phyloP scores from a whole-genome alignment of 164 flowering plant genomes.

The Kingdonia uniflora region DNA sequence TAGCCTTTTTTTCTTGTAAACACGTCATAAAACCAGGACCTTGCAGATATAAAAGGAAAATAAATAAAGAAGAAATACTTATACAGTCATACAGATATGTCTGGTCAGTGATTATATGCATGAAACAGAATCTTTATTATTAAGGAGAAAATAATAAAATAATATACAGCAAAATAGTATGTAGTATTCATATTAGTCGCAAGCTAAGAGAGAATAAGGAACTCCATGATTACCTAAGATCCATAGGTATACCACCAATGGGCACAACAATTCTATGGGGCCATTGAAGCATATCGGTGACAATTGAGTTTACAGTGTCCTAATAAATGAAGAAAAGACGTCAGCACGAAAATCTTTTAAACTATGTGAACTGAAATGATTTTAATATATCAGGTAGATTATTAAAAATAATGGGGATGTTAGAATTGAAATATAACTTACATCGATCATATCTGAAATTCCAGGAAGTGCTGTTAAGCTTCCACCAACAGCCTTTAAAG shows the following conservation, averaged over 20 bases:
- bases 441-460: constrained; percentile 96
- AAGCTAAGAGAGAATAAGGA: neutral
- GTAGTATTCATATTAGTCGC: too few species aligned
- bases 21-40: too few species aligned
- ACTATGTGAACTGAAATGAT: too few species aligned
- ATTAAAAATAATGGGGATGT: neutral
- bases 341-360: neutral
- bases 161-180: too few species aligned
- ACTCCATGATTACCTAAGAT: constrained; percentile 45
- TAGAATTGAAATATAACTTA: constrained; percentile 24
- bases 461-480: constrained; percentile 97
- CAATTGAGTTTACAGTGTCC: constrained; percentile 90
- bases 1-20: too few species aligned
- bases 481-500: constrained; percentile 96
- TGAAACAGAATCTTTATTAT: too few species aligned
- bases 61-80: too few species aligned
- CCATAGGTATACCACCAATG: constrained; percentile 83
- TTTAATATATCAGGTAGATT: too few species aligned
- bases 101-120: too few species aligned
- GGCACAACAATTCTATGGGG: constrained; percentile 99
- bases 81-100: too few species aligned
- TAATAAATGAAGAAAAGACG: constrained; percentile 11
- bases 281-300: constrained; percentile 95
- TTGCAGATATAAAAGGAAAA: too few species aligned
- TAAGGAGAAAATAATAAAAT: too few species aligned